These are phyloP conservation scores for Delonix regia DNA, from an alignment of 306 rosid genomes.

Conservation along the genomic window DNA sequence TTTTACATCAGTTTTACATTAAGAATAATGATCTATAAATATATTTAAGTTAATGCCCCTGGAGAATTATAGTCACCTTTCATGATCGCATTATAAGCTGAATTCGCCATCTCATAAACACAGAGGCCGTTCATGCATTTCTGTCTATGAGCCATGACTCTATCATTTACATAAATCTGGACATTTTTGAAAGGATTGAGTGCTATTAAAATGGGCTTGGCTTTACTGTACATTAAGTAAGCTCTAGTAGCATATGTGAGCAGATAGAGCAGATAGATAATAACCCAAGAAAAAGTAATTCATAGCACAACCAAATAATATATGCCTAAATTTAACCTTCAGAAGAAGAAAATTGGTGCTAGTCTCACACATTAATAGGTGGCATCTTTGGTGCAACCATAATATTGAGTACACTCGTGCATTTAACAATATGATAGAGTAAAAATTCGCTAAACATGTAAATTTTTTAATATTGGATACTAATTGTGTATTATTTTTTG, in stretches of 20 bases:
- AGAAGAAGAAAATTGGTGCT: slow-evolving; percentile 1
- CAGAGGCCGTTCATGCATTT: slow-evolving; percentile 60
- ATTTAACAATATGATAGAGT: no score
- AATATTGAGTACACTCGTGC: no score
- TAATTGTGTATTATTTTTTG: no score
- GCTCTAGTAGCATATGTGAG: slow-evolving; percentile 32
- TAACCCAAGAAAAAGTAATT: slow-evolving; percentile 18
- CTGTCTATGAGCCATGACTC: slow-evolving; percentile 55
- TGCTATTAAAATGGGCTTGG: slow-evolving; percentile 84
- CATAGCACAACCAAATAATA: slow-evolving; percentile 47
- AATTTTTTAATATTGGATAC: no score
- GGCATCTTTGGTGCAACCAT: no score
- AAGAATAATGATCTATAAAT: no score
- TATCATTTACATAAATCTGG: slow-evolving; percentile 60
- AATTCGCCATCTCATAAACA: slow-evolving; percentile 62
- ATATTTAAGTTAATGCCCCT: no score
- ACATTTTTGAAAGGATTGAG: slow-evolving; percentile 83
- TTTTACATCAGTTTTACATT: no score
- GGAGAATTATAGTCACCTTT: slow-evolving; percentile 53
- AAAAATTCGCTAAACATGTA: no score
- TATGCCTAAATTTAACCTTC: background rate
- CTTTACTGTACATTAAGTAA: slow-evolving; percentile 75
- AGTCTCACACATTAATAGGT: slow-evolving; percentile 33
- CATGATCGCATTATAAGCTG: slow-evolving; percentile 78
- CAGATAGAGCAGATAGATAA: slow-evolving; percentile 39